Evolutionary conservation across 2,329 filamentous ascomycete species (phyloP).

Genomic region (Magnaporthiopsis incrustans): DNA sequence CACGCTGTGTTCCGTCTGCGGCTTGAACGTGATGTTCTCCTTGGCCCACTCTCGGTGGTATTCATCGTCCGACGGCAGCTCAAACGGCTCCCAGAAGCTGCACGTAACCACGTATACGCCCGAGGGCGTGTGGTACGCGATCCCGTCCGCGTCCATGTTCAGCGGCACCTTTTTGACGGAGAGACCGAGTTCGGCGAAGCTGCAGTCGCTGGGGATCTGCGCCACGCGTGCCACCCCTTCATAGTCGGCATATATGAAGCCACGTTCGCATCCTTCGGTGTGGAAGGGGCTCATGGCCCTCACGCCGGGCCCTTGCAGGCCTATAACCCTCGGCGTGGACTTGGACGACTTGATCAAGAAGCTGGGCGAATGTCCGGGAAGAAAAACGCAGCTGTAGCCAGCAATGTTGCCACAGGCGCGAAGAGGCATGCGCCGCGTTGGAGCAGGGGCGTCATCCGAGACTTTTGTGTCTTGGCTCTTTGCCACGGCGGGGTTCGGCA

Average conservation of each 20-base stretch:
- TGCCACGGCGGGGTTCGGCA: constrained; percentile 60
- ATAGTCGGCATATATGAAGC: constrained; percentile 75
- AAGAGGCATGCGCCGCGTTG: constrained; percentile 41
- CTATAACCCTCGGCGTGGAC: constrained; percentile 66
- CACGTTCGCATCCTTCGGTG: constrained; percentile 66
- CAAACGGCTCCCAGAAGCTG: constrained; percentile 60
- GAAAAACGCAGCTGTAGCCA: constrained; percentile 74
- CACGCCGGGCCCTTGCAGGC: constrained; percentile 60
- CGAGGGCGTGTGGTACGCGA: constrained; percentile 70
- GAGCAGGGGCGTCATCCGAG: constrained; percentile 29
- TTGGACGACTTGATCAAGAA: constrained; percentile 79
- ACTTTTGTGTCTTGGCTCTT: constrained; percentile 43
- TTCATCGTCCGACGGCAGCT: constrained; percentile 79
- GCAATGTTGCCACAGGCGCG: constrained; percentile 56
- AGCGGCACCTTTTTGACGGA: constrained; percentile 64
- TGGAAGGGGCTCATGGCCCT: constrained; percentile 69
- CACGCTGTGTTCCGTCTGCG: constrained; percentile 61
- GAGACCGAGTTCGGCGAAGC: constrained; percentile 69
- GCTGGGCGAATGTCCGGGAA: constrained; percentile 70
- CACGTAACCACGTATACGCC: constrained; percentile 72
- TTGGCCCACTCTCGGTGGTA: constrained; percentile 73
- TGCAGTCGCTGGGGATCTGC: constrained; percentile 58
- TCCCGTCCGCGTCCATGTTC: constrained; percentile 58
- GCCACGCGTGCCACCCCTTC: constrained; percentile 67
- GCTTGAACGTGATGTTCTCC: constrained; percentile 58